Base-by-base conservation (phyloP, 2,329 filamentous ascomycete genomes). In the Periglandula ipomoeae region DNA sequence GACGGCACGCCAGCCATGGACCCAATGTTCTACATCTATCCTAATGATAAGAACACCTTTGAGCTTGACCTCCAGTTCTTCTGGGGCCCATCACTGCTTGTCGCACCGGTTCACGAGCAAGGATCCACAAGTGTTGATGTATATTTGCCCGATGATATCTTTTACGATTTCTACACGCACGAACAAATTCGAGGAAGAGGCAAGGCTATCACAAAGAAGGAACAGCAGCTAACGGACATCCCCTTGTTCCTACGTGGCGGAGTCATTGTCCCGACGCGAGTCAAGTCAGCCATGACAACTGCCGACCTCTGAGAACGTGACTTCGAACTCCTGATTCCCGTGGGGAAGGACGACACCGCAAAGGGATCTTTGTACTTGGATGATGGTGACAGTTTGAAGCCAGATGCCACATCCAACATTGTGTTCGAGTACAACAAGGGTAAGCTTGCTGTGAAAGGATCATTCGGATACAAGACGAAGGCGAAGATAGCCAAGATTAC, bases 1-100 rank as follows among this genome's bases (percentile, higher is more conserved):
- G 74, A 73, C 20, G 85, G 85, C 26, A 75, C 73, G 1, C 84
- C 85, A 0, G 68, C 81, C 55, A 69, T 87, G 49, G 81, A 79
- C 58, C 84, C 85, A 0, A 65, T 88, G 52, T 87, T 84, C 66
- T 89, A 81, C 66, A 58, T 79, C 17, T 89, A 87, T 59, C 84
- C 71, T 4, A n/a, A 60, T 8, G 73, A 75, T 47, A 40, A 58
- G 10, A 63, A 62, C 10, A 70, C 70, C 1, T 72, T 66, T 45
- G 63, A 49, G 2, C 60, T 74, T 3, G 70, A 75, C 24, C 58
- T 64, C 27, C 73, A 76, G 55, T 76, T 68, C 58, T 69, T 76
- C 56, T 73, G 67, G 56, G 73, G 72, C 0, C 58, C 65, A 7
- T 63, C 63, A 2, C 47, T 76, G 15, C 62, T 76, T 15, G 65